phyloP scores from a whole-genome alignment of 768 basidiomycete genomes.

The Gelatoporia subvermispora region DNA sequence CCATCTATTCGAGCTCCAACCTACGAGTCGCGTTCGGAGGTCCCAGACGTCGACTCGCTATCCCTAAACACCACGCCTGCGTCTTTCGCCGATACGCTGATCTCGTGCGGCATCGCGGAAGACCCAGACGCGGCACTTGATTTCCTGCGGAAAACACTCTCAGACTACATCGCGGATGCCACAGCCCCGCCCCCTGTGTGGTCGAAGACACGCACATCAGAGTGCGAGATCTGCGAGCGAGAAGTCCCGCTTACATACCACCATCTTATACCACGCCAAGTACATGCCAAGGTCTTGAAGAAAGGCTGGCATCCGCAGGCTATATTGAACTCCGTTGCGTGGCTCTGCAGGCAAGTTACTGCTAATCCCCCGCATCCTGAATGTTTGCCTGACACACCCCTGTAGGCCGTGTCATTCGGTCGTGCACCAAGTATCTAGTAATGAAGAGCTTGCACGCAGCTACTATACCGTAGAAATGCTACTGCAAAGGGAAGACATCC shows the following conservation, averaged over 20 bases:
- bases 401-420: slow-evolving; percentile 46
- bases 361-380: background rate
- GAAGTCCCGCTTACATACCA: slow-evolving; percentile 55
- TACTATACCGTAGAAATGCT: slow-evolving; percentile 49
- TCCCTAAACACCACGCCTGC: slow-evolving; percentile 36
- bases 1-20: slow-evolving; percentile 29
- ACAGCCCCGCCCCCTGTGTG: slow-evolving; percentile 48
- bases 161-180: slow-evolving; percentile 39
- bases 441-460: slow-evolving; percentile 45
- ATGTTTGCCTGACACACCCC: background rate
- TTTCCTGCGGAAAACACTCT: slow-evolving; percentile 38
- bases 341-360: slow-evolving; percentile 43
- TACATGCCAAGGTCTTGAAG: slow-evolving; percentile 51
- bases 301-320: slow-evolving; percentile 50
- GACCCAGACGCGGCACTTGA: slow-evolving; percentile 37
- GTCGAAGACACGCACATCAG: slow-evolving; percentile 45
- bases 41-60: slow-evolving; percentile 33
- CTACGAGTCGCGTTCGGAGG: slow-evolving; percentile 29
- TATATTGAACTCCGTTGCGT: slow-evolving; percentile 54
- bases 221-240: slow-evolving; percentile 60
- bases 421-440: slow-evolving; percentile 45
- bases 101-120: slow-evolving; percentile 40
- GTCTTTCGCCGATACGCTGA: slow-evolving; percentile 44
- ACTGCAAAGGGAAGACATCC: slow-evolving; percentile 48
- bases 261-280: slow-evolving; percentile 52